Evolutionary conservation across 371 early-diverging fungal species (phyloP), one percentile per base, ranked within the genome.

Genomic region (Haplosporangium sp.): DNA sequence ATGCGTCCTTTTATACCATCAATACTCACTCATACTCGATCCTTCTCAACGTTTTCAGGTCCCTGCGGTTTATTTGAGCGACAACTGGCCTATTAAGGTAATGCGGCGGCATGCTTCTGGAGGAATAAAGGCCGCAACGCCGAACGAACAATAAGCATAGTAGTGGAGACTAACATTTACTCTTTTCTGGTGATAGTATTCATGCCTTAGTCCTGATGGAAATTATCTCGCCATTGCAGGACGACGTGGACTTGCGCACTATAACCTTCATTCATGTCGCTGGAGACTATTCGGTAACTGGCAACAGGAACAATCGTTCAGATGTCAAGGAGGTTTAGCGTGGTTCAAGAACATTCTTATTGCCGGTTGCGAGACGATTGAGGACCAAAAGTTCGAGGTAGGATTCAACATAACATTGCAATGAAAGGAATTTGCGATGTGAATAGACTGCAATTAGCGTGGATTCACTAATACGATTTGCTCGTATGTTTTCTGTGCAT

Each of bases 211-310:
- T 61, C 63, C 84, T 0, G 89, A 89, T 46, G 94, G 94, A 2
- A 87, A 86, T 41, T 92, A 86, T 69, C 85, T 95, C 57, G 96
- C 95, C 2, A 85, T 95, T 59, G 93, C 94, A 8, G 96, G 96
- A 12, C 86, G 84, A 55, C 89, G 91, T 8, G 96, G 96, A 8
- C 80, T 95, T 45, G 91, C 93, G 0, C 93, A 93, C 64, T 94
- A 92, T 67, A 94, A 90, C 69, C 81, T 87, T 9, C 81, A 83
- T 23, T 90, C 93, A 0, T 88, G 89, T 57, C 85, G 93, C 46
- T 95, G 96, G 96, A 95, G 94, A 67, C 66, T 94, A 41, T 95
- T 94, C 86, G 93, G 95, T 0, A 93, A 93, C 69, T 92, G 92
- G 74, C 90, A 92, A 52, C 93, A 94, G 70, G 96, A 96, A 73